Evolutionary conservation across 176 grass and related monocot species (phyloP).

Genomic region (Carex cristatella): DNA sequence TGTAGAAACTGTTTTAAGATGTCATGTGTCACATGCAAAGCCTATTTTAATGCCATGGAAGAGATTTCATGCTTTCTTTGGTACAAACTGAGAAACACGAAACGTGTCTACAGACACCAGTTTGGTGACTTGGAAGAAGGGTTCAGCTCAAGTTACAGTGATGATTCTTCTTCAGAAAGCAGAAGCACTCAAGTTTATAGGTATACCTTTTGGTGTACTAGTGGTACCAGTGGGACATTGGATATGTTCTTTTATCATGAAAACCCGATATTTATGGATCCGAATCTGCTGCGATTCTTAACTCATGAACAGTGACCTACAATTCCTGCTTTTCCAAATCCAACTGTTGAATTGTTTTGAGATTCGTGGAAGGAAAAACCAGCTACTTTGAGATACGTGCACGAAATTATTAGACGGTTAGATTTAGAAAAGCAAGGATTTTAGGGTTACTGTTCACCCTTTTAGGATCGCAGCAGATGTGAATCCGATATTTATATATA

Average conservation of each 20-base stretch:
- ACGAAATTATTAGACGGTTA: too few species aligned
- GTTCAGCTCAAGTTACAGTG: slow-evolving; percentile 10
- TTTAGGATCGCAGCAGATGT: too few species aligned
- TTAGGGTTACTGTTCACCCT: too few species aligned
- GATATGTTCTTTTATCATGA: not conserved
- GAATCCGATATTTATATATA: not conserved
- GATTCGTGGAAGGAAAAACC: too few species aligned
- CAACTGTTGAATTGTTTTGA: too few species aligned
- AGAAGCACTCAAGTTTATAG: not conserved
- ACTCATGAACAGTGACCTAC: too few species aligned
- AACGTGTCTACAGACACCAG: slow-evolving; percentile 11
- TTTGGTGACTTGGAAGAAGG: slow-evolving; percentile 24
- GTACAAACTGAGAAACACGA: slow-evolving; percentile 20
- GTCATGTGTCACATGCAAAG: slow-evolving; percentile 9
- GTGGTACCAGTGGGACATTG: not conserved
- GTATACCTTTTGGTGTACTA: not conserved
- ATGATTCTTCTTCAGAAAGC: slow-evolving; percentile 13
- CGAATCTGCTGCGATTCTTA: too few species aligned
- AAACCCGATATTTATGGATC: not conserved
- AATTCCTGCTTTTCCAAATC: too few species aligned
- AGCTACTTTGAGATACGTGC: too few species aligned
- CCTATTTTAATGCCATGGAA: slow-evolving; percentile 19
- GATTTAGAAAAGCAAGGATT: not conserved
- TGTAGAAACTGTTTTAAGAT: slow-evolving; percentile 25
- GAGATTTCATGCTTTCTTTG: slow-evolving; percentile 18